Conservation (phyloP, 176 grass and related monocot genomes). For the Aegilops speltoides region DNA sequence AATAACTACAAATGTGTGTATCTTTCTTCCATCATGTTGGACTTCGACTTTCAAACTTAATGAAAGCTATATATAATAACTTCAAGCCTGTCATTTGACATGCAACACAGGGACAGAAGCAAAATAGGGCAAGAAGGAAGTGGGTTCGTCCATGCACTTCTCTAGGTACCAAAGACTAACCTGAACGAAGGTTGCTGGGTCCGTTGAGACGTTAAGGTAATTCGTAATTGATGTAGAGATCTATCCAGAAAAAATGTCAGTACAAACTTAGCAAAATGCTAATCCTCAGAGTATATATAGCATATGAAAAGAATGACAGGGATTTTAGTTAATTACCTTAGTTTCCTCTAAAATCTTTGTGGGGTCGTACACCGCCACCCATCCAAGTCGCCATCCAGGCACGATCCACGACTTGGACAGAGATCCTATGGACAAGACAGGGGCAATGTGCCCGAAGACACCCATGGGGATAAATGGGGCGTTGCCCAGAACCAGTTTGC, state of each 20-base stretch:
- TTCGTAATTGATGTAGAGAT: conserved; percentile 36
- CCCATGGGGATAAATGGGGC: conserved; percentile 59
- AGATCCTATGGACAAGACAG: conserved; percentile 48
- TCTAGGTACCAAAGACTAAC: conserved; percentile 10
- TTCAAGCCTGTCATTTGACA: background rate
- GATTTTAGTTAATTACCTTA: conserved; percentile 22
- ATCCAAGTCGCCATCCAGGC: conserved; percentile 78
- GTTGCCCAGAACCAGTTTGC: conserved; percentile 41
- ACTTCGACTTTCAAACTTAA: background rate
- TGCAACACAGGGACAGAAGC: background rate
- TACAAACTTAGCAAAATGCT: background rate
- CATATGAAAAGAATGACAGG: background rate
- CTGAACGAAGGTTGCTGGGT: conserved; percentile 75
- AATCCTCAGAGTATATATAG: background rate
- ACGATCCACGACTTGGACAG: conserved; percentile 72
- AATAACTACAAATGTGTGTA: background rate
- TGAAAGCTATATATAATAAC: background rate
- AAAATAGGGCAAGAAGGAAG: background rate
- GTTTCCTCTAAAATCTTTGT: conserved; percentile 45
- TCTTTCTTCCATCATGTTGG: background rate
- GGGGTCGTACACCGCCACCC: conserved; percentile 49
- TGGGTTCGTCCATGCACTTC: too few relatives aligned
- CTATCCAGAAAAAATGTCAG: background rate
- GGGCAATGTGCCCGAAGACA: conserved; percentile 44
- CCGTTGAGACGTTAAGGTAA: conserved; percentile 60